Base-by-base conservation (phyloP, 1,284 basidiomycete species). In the Paramarasmius palmivorus region DNA sequence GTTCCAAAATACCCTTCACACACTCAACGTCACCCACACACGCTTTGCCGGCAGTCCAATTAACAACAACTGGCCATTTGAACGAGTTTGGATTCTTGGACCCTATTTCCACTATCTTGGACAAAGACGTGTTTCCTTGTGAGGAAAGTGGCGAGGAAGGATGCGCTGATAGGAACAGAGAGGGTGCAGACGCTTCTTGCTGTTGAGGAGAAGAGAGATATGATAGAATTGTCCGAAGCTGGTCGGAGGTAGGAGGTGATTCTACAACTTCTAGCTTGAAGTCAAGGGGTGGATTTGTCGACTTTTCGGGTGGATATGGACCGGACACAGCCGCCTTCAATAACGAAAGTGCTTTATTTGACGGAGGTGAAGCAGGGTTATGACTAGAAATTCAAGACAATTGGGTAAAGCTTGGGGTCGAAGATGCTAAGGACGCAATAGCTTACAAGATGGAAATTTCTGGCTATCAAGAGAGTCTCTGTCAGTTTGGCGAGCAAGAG, bases 1-100 rank as follows among this genome's bases (percentile, higher is more conserved):
- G 72, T 59, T 90, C 87, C 63, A 90, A 61, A 14, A 91, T 84
- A 1, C 64, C 63, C 49, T 77, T 79, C 15, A 90, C 88, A 17
- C 83, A 83, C 6, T 87, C 83, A n/a, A 84, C 70, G 52, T 86
- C 79, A 0, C 88, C 88, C 0, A 90, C 68, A 23, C 77, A 77
- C 10, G 81, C 86, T 40, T 74, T 74, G 0, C 88, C 88, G n/a
- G 72, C 77, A n/a, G 73, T 67, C 88, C 89, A 91, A 60, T 91
- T 83, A 2, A 91, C 89, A 1, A 91, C 86, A 45, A 91, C 78
- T 0, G 89, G 88, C 86, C 87, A 91, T 61, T 84, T 88, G 57
- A 90, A 64, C 14, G 76, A 78, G 14, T 71, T 75, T 0, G 83
- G 85, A 50, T 84, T 83, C 63, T 74, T 71, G 26, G 68, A 58